Evolutionary conservation across 371 early-diverging fungal species (phyloP), one percentile per base, ranked within the genome.

Genomic region (Mucor piriformis): DNA sequence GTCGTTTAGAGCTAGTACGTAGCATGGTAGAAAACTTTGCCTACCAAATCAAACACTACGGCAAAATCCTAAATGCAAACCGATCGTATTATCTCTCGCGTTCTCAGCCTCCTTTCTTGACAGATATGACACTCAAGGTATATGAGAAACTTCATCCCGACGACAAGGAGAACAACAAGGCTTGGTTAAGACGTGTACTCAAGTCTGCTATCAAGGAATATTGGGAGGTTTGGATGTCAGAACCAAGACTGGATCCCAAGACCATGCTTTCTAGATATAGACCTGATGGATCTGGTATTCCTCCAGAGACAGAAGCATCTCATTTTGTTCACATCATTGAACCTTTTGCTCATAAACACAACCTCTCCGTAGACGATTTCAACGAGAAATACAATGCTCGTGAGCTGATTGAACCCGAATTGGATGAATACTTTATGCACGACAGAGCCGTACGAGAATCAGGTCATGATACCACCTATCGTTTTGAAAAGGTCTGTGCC

Each of bases 51-150:
- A 89, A 90, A 56, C 94, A 96, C 73, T 98, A 98, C 66, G 97
- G 96, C 58, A 97, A 97, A 72, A 96, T 98, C 54, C 81, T 97
- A 44, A 98, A 98, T 70, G 98, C 97, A 64, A 97, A 97, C 74
- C 92, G 98, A 16, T 90, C 91, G 29, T 98, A 98, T 79, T 98
- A 97, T 65, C 80, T 98, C 49, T 91, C 92, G 6, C 88, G 99
- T 16, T 95, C 96, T 3, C 99, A 98, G 72, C 99, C 99, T 6
- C 99, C 99, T 3, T 97, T 98, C 73, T 76, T 98, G 59, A 95
- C 97, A 0, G 97, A 97, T 72, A 97, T 98, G 99, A 84, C 89
- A 3, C 77, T 93, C 44, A 82, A 87, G 61, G 92, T 94, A n/a
- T 91, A 85, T 56, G 82, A 86, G 58, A 67, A 75, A 25, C 72